Percentiles rank a stretch among this genome's conserved stretches.
Conservation (phyloP, 2,329 filamentous ascomycete species). For the Leptographium galeiforme region DNA sequence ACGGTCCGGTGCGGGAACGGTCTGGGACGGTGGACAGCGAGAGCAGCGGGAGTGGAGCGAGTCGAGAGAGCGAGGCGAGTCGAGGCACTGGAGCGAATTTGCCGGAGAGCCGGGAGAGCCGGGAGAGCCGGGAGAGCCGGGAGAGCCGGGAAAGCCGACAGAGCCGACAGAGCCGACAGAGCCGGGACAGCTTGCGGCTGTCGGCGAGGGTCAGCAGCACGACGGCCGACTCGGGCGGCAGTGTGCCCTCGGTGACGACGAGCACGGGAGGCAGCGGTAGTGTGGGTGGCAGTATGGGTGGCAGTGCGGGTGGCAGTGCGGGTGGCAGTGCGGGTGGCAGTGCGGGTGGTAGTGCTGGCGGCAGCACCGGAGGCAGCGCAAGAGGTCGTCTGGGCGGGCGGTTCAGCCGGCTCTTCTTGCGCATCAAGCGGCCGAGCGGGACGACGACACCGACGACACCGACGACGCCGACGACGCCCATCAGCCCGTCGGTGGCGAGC, state of each 20-base stretch:
- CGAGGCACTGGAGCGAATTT: no score
- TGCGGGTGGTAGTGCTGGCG: no score
- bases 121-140: no score
- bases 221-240: no score
- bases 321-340: not conserved
- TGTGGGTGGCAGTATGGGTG: not conserved
- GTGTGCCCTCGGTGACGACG: no score
- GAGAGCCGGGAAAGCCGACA: no score
- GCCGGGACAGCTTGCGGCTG: no score
- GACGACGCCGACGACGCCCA: not conserved
- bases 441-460: not conserved
- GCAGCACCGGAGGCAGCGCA: not conserved
- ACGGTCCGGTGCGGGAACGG: not conserved
- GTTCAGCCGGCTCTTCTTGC: conserved; percentile 5
- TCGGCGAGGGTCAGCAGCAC: no score
- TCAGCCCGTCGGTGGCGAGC: not conserved
- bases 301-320: not conserved
- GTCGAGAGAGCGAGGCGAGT: no score
- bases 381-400: not conserved
- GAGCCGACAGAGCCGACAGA: no score
- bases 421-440: not conserved
- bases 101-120: no score
- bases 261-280: not conserved
- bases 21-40: not conserved
- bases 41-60: not conserved